Conservation (phyloP, 2,329 filamentous ascomycete species). For the Ceratocystis cacaofunesta region DNA sequence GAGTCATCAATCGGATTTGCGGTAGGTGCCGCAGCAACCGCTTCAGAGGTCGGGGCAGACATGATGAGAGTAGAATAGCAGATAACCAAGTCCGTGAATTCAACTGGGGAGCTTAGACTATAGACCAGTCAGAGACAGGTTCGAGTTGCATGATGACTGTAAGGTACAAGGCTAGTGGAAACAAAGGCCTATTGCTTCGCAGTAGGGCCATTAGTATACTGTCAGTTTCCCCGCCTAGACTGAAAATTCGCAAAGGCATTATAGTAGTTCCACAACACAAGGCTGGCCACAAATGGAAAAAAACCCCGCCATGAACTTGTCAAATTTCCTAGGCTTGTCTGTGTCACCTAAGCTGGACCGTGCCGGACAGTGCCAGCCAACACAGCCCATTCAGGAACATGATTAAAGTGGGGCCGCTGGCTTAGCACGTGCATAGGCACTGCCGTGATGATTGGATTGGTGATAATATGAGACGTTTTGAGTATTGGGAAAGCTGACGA, state of each 20-base stretch:
- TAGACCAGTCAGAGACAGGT: neutral
- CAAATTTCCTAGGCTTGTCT: neutral
- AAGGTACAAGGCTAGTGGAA: neutral
- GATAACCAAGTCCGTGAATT: neutral
- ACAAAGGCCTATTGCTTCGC: neutral
- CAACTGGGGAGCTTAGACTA: neutral
- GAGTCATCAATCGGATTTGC: slow-evolving; percentile 31
- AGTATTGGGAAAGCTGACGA: too few relatives aligned
- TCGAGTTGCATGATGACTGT: neutral
- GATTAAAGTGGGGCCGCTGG: neutral
- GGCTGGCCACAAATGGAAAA: neutral
- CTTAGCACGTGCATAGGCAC: neutral
- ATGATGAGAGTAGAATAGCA: neutral
- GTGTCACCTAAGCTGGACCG: slow-evolving; percentile 1
- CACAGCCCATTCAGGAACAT: neutral
- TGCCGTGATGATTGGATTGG: neutral
- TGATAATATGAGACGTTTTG: neutral
- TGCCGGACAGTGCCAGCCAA: neutral
- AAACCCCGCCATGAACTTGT: neutral
- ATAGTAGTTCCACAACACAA: neutral
- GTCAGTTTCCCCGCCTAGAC: neutral
- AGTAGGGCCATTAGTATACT: neutral
- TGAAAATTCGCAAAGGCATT: neutral
- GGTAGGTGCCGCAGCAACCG: neutral
- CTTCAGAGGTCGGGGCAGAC: neutral